Conservation (phyloP, 345 rosid genomes). For the Balakata baccata region DNA sequence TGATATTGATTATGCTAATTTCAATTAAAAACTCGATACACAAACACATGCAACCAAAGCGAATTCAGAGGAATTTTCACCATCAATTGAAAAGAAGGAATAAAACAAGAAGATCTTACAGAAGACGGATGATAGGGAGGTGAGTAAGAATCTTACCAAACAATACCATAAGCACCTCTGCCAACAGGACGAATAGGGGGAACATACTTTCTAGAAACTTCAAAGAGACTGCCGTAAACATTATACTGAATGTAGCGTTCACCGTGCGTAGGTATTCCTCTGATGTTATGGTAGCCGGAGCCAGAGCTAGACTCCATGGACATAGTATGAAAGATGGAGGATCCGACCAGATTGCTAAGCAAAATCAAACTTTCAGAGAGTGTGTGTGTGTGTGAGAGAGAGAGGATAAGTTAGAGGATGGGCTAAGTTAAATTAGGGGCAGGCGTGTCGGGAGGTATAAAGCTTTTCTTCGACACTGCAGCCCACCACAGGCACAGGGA, state of each 20-base stretch:
- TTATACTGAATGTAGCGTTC: constrained; percentile 91
- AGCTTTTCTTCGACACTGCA: too few species aligned
- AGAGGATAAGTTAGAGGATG: neutral
- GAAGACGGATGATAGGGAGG: neutral
- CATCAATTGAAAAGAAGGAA: neutral
- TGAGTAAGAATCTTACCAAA: constrained; percentile 53
- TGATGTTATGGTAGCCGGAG: constrained; percentile 48
- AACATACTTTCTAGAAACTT: constrained; percentile 86
- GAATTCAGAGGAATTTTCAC: neutral
- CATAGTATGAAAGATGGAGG: constrained; percentile 19
- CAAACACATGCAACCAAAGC: neutral
- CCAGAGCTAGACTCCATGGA: constrained; percentile 57
- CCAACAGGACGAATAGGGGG: constrained; percentile 99
- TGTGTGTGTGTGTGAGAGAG: too few species aligned
- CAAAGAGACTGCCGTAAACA: constrained; percentile 91
- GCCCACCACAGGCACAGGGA: too few species aligned
- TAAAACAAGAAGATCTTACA: neutral
- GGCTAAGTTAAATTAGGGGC: constrained; percentile 6
- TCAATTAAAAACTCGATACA: neutral
- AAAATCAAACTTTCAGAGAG: neutral
- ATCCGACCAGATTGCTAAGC: constrained; percentile 9
- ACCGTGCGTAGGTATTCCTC: constrained; percentile 74
- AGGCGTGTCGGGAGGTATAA: constrained; percentile 34
- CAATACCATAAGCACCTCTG: constrained; percentile 94
- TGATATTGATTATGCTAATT: neutral